Evolutionary conservation across 495 filamentous ascomycete genomes (phyloP), one percentile per base, ranked within the genome.

Genomic region (Copromyces sp.): DNA sequence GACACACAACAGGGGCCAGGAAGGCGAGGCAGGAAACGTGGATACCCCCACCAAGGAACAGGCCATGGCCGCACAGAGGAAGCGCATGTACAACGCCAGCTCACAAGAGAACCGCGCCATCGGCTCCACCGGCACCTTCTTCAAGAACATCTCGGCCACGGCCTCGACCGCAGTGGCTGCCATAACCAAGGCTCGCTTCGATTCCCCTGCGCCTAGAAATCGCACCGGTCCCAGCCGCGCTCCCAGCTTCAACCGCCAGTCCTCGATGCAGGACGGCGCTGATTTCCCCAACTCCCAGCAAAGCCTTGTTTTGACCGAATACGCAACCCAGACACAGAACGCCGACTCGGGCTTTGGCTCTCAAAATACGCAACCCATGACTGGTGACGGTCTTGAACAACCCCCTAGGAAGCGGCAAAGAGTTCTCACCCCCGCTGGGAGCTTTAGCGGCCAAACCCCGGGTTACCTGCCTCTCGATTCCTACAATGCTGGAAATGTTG

Each of bases 31-130:
- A 4, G 81, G 85, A 73, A 80, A 90, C 68, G 86, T 94, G 69
- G 90, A 97, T 71, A 99, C 95, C 4, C 95, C 95, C 0, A 99
- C 95, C n/a, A 99, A 99, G 80, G 95, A 99, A 82, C 95, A 99
- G 81, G 95, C 95, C 70, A 97, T 98, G 95, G 96, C 95, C 38
- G 96, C 96, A 16, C 94, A 97, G 79, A 86, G 95, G 72, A 98
- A 99, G 79, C 88, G 94, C 72, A 88, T 94, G 84, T 93, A 98
- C 77, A 96, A 92, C 75, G 89, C 89, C 29, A 87, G 87, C 53
- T 84, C 89, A 29, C 83, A 80, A 11, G 90, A 96, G 39, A 90
- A 83, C 68, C 89, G 92, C 47, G 80, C 83, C 24, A 87, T 89
- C 75, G 90, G 89, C 41, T 84, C 91, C 71, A 86, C 89, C 16